A percentile compares a stretch with the other conserved stretches of the same genome.
phyloP scores from a whole-genome alignment of 106 monocot species.

The Phalaenopsis aphrodite region DNA sequence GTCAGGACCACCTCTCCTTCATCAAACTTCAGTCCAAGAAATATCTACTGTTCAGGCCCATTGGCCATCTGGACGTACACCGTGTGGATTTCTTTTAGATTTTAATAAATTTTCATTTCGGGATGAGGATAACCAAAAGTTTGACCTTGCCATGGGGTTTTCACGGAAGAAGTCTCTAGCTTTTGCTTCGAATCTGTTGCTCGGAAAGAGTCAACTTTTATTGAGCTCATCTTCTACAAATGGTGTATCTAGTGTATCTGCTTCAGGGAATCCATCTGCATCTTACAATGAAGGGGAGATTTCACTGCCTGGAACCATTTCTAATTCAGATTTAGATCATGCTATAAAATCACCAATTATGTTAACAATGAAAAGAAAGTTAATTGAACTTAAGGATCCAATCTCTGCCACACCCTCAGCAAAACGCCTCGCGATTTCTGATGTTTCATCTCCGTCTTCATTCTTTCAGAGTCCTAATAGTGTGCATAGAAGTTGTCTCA shows the following conservation, averaged over 20 bases:
- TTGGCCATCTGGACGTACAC: slow-evolving; percentile 72
- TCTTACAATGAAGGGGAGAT: slow-evolving; percentile 11
- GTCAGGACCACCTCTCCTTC: slow-evolving; percentile 27
- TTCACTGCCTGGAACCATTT: slow-evolving; percentile 15
- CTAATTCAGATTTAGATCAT: slow-evolving; percentile 26
- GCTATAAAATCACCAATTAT: slow-evolving; percentile 53
- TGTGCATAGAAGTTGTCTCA: slow-evolving; percentile 20
- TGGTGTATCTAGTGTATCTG: slow-evolving; percentile 11
- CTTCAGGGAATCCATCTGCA: slow-evolving; percentile 14
- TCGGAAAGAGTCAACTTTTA: slow-evolving; percentile 16
- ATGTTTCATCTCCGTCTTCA: slow-evolving; percentile 25
- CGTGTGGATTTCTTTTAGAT: slow-evolving; percentile 51
- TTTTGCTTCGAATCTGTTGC: slow-evolving; percentile 37
- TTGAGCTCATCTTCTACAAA: slow-evolving; percentile 12
- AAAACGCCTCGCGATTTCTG: slow-evolving; percentile 41
- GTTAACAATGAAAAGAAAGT: slow-evolving; percentile 79
- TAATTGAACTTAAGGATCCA: slow-evolving; percentile 51
- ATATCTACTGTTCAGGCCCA: slow-evolving; percentile 25
- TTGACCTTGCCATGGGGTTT: slow-evolving; percentile 17
- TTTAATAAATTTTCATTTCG: slow-evolving; percentile 11
- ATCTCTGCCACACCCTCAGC: slow-evolving; percentile 22
- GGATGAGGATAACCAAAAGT: slow-evolving; percentile 41
- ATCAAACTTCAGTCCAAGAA: slow-evolving; percentile 51
- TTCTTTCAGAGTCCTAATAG: slow-evolving; percentile 36
- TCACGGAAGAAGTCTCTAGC: slow-evolving; percentile 48